Base-by-base conservation (phyloP, 202 grass and related monocot species). In the Schoenoplectus tabernaemontani region DNA sequence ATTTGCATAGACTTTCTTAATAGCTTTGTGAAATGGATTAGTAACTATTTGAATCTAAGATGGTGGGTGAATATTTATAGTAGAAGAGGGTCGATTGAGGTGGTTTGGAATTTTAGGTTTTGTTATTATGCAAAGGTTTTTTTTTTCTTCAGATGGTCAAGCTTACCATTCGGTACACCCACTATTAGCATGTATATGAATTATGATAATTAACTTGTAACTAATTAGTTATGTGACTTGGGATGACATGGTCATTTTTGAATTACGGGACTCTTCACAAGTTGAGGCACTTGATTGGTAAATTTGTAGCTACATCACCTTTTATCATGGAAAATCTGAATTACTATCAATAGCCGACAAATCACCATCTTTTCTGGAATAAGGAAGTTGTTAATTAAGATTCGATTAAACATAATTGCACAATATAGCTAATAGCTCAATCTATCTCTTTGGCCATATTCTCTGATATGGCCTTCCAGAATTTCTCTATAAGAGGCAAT, bases 31-130 rank as follows among this genome's bases (percentile, higher is more conserved):
- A 20, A 47, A 77, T 48, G 73, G 66, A 67, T 61, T 53, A 32
- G 37, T 65, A 76, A 76, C 60, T 58, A 81, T 81, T 39, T 59
- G 47, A 81, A 56, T 23, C 10, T 46, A 78, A 38, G 30, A 33
- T 61, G 34, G 69, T 4, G 15, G 11, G 11, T 2, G 26, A 50
- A 79, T 78, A 59, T 60, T 59, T 92, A 84, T 87, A 90, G 38
- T 17, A 44, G 23, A 41, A 54, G 34, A n/a, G 59, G 57, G 76
- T 85, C 16, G 76, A 86, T 96, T 83, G 93, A 88, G 89, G 81
- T 86, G 26, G 82, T 89, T 90, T 87, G 90, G 84, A 96, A 90
- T 85, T 89, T 90, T 92, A 96, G 85, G 89, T 88, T 90, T 63
- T 81, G 61, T 82, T 81, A 78, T 39, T 22, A 16, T 22, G 23